Evolutionary conservation across 768 basidiomycete species (phyloP), one percentile per base, ranked within the genome.

Genomic region (Rhizopogon roseolus): DNA sequence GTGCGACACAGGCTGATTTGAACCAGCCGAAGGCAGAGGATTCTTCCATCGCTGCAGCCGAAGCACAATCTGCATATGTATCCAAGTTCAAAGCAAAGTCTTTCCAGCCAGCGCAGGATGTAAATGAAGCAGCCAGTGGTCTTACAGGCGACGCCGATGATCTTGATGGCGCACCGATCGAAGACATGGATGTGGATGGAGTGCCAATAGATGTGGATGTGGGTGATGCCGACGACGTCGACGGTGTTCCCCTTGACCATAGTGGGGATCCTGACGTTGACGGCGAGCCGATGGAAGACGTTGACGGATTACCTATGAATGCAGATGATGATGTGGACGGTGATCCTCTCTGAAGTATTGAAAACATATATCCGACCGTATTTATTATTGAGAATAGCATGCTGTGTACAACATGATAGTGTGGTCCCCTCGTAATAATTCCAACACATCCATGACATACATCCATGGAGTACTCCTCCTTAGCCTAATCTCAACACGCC

Each of bases 61-160:
- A 70, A 41, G 50, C 60, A 4, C 63, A 72, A 8, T 67, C 66
- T 13, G 63, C 63, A 13, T 75, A 79, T 53, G 64, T 78, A 4
- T 84, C 84, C 22, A 81, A 82, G 38, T 93, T 93, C 77, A 93
- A 88, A 67, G 73, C 84, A 6, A 88, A 82, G 61, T 78, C 86
- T 13, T 93, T 93, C 74, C 83, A 85, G 62, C 84, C 84, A 11
- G 88, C 90, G 1, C 77, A 78, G 17, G 75, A 73, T 45, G 64
- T 70, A 16, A 65, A 60, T 1, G 66, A 58, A 7, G 37, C 61
- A 3, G 56, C 66, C 29, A 52, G 60, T 9, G 46, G 64, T n/a
- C 58, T 67, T 41, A 73, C 73, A 38, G 76, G 77, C 59, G 76
- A 68, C 7, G 64, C 64, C 22, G 39, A 76, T 45, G 77, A 80